Base-by-base conservation (phyloP, 306 rosid species). In the Citrullus colocynthis region DNA sequence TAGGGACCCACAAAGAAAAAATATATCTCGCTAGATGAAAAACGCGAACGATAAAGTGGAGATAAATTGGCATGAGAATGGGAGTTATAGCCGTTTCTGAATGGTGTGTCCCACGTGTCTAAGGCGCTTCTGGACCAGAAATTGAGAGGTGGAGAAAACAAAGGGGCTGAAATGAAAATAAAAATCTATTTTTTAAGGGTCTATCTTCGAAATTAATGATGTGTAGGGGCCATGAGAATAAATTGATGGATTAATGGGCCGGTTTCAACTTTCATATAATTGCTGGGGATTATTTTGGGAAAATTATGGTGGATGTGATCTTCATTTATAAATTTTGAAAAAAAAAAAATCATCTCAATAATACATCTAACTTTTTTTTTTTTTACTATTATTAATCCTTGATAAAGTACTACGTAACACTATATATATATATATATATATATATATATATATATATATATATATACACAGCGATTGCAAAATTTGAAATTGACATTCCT, bases 41-140 rank as follows among this genome's bases (percentile, higher is more conserved):
- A 12, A 36, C 48, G 6, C 2, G 48, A 16, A 36, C 71, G 6
- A n/a, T 1, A 30, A 61, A 30, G 4, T 30, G 67, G 41, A 61
- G 48, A 37, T 4, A 64, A 64, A 17, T 64, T 64, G 45, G 7
- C 24, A 21, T 7, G 49, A 7, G 15, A 65, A 63, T 15, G 21
- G 70, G 24, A 64, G 71, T 37, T 36, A 6, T 37, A 64, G 73
- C 30, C 73, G 72, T 64, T 64, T 8, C 14, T 37, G 17, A 39
- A 32, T 66, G 74, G 74, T 66, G 74, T n/a, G 74, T 66, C 74
- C 74, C 74, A 66, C 18, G 17, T 66, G 74, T n/a, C 32, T 39
- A 52, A 18, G 51, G 49, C 51, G 73, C 73, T 17, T 21, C 49
- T 28, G 72, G 28, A 16, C 45, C 24, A 8, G 45, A 34, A 32